Evolutionary conservation across 495 filamentous ascomycete genomes (phyloP).

Genomic region (Penicillium simplicissimum): DNA sequence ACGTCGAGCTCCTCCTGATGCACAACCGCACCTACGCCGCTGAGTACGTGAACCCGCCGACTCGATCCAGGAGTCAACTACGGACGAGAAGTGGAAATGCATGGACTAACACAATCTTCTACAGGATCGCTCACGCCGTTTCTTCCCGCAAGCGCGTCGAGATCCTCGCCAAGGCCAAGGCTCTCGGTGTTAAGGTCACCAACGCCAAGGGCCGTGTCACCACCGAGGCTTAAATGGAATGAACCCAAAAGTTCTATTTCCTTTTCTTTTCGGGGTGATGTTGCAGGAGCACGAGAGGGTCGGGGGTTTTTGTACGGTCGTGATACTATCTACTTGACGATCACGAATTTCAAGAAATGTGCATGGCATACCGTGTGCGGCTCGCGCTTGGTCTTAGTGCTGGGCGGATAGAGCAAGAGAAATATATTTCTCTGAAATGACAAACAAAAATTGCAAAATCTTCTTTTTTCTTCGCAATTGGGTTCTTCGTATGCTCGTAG

Average conservation of each 20-base stretch:
- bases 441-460: conserved; percentile 38
- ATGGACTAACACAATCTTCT: conserved; percentile 13
- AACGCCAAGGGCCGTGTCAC: conserved; percentile 98
- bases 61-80: background rate
- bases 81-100: background rate
- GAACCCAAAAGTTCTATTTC: conserved; percentile 37
- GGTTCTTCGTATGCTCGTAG: background rate
- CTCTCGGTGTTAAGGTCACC: conserved; percentile 97
- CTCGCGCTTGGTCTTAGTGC: conserved; percentile 32
- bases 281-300: conserved; percentile 31
- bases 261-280: conserved; percentile 26
- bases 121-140: conserved; percentile 92
- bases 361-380: conserved; percentile 34
- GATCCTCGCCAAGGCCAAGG: conserved; percentile 93
- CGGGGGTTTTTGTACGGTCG: conserved; percentile 34
- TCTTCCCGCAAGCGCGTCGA: conserved; percentile 98
- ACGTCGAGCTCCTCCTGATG: conserved; percentile 98
- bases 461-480: conserved; percentile 8
- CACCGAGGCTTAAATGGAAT: conserved; percentile 80
- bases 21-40: conserved; percentile 99
- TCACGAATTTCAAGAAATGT: conserved; percentile 40
- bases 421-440: conserved; percentile 34
- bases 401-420: conserved; percentile 32
- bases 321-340: conserved; percentile 37
- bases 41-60: conserved; percentile 66